Evolutionary conservation across 1,284 basidiomycete genomes (phyloP).

Genomic region (Marasmius tenuissimus): DNA sequence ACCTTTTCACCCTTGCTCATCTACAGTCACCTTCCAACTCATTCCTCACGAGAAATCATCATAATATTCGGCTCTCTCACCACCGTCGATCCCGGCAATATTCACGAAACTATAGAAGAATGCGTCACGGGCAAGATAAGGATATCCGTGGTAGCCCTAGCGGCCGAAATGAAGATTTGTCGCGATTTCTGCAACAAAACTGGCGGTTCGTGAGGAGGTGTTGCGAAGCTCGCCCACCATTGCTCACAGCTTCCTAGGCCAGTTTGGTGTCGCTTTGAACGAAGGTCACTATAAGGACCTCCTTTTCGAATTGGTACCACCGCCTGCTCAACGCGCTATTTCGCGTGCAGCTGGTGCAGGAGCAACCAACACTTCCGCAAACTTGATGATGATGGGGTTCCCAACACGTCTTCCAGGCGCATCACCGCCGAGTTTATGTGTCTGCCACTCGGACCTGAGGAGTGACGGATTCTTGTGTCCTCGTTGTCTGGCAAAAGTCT

Average conservation of each 20-base stretch:
- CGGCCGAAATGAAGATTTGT: slow-evolving; percentile 98
- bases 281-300: slow-evolving; percentile 97
- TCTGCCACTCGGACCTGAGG: slow-evolving; percentile 90
- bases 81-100: slow-evolving; percentile 95
- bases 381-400: slow-evolving; percentile 99
- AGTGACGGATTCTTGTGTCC: slow-evolving; percentile 94
- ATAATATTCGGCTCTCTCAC: slow-evolving; percentile 94
- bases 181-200: slow-evolving; percentile 88
- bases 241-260: slow-evolving; percentile 51
- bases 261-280: slow-evolving; percentile 94
- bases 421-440: slow-evolving; percentile 83
- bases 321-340: slow-evolving; percentile 79
- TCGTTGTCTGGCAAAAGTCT: slow-evolving; percentile 88
- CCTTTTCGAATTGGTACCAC: slow-evolving; percentile 94
- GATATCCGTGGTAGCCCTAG: slow-evolving; percentile 89
- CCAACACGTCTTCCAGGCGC: slow-evolving; percentile 87
- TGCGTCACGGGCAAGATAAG: slow-evolving; percentile 85
- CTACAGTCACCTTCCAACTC: slow-evolving; percentile 86
- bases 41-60: slow-evolving; percentile 93
- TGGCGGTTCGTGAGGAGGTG: slow-evolving; percentile 59
- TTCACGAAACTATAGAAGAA: slow-evolving; percentile 86
- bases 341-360: slow-evolving; percentile 48
- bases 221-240: background rate
- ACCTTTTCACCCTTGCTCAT: slow-evolving; percentile 1
- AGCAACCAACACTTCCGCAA: slow-evolving; percentile 66